Percentiles rank a stretch among this genome's conserved stretches.
phyloP scores from a whole-genome alignment of 2,329 filamentous ascomycete genomes.

The Colletotrichum karsti region DNA sequence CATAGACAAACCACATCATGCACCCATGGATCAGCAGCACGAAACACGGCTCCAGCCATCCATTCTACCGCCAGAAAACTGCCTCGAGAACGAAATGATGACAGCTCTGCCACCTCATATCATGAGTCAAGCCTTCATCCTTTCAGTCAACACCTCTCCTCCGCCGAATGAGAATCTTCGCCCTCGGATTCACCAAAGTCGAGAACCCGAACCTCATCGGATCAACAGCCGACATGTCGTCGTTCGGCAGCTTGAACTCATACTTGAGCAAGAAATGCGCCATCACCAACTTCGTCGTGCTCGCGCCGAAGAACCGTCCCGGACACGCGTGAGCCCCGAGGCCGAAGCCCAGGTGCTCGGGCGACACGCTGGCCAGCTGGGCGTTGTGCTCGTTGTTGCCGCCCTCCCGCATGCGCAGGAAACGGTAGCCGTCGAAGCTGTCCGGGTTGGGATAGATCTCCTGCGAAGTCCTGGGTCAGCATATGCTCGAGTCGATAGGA shows the following conservation, averaged over 20 bases:
- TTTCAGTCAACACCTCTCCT: background rate
- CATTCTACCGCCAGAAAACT: too few relatives aligned
- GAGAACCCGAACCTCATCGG: slow-evolving; percentile 9
- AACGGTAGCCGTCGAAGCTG: slow-evolving; percentile 8
- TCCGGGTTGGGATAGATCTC: slow-evolving; percentile 2
- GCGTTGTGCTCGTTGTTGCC: slow-evolving; percentile 31
- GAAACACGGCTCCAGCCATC: too few relatives aligned
- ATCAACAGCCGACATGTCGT: slow-evolving; percentile 30
- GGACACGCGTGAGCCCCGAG: slow-evolving; percentile 57
- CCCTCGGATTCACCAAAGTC: slow-evolving; percentile 2
- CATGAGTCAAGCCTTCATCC: background rate
- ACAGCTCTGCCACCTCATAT: too few relatives aligned
- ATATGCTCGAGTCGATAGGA: accelerated
- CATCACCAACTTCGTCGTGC: slow-evolving; percentile 53
- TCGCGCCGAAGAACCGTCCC: slow-evolving; percentile 55
- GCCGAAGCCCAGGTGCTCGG: slow-evolving; percentile 48
- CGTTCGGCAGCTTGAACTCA: slow-evolving; percentile 47
- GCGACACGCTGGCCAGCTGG: slow-evolving; percentile 50
- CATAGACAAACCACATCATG: too few relatives aligned
- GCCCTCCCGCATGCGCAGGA: slow-evolving; percentile 6
- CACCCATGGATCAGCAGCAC: too few relatives aligned
- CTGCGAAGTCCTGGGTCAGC: background rate
- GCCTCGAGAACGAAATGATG: too few relatives aligned
- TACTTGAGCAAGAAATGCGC: slow-evolving; percentile 49
- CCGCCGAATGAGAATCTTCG: background rate